Conservation (phyloP, 371 early-diverging fungal species). For the Saksenaea oblongispora region DNA sequence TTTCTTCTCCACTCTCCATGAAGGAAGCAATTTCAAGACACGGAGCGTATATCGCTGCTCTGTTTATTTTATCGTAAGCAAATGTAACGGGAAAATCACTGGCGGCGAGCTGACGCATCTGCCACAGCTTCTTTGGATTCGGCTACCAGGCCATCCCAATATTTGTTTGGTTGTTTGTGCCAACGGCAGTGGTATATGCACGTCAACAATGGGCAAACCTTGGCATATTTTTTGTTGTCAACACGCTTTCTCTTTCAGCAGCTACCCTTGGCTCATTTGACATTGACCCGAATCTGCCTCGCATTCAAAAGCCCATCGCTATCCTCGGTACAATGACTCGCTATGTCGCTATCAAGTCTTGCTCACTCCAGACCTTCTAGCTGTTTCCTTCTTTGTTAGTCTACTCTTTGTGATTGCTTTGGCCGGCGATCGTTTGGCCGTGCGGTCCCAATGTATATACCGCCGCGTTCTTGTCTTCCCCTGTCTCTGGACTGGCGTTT, state of each 20-base stretch:
- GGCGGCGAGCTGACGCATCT: neutral
- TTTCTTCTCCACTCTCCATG: neutral
- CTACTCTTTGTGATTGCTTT: conserved; percentile 6
- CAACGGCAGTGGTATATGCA: conserved; percentile 27
- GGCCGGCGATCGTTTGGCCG: conserved; percentile 15
- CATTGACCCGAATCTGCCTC: neutral
- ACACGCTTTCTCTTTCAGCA: conserved; percentile 7
- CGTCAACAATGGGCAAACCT: conserved; percentile 19
- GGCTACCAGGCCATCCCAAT: conserved; percentile 40
- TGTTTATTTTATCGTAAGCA: neutral
- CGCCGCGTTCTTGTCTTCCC: conserved; percentile 32
- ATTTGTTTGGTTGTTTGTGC: conserved; percentile 23
- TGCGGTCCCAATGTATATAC: neutral
- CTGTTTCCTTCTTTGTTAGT: conserved; percentile 7
- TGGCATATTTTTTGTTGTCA: conserved; percentile 12
- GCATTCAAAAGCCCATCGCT: conserved; percentile 15
- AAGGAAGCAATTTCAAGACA: neutral
- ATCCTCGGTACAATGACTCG: conserved; percentile 14
- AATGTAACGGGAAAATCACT: neutral
- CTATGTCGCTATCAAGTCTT: neutral
- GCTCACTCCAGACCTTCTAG: neutral
- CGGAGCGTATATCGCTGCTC: neutral
- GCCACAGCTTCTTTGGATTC: conserved; percentile 27
- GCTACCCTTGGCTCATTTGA: conserved; percentile 25
- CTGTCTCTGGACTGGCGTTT: conserved; percentile 27